These are phyloP conservation scores for Coemansia brasiliensis DNA, from an alignment of 192 early-diverging fungal genomes.

Conservation along the genomic window DNA sequence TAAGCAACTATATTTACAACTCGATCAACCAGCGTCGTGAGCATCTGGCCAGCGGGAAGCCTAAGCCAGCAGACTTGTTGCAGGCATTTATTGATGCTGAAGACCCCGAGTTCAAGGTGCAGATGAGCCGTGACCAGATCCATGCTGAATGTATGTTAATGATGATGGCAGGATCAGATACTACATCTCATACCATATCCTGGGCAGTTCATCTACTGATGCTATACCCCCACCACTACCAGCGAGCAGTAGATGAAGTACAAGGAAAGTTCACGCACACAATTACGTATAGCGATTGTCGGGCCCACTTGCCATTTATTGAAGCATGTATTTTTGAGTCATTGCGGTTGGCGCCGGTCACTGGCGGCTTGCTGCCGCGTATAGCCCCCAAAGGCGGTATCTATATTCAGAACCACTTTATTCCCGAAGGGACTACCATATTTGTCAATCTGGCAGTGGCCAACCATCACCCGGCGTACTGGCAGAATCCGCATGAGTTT, in stretches of 20 bases:
- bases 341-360: constrained; percentile 32
- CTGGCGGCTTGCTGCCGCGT: constrained; percentile 30
- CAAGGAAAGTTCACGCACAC: too few relatives aligned
- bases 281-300: constrained; percentile 27
- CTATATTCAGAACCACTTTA: constrained; percentile 17
- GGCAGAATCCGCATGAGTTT: constrained; percentile 25
- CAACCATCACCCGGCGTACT: constrained; percentile 30
- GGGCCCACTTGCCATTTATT: constrained; percentile 33
- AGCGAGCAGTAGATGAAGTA: constrained; percentile 24
- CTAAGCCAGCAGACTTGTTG: constrained; percentile 30
- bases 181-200: constrained; percentile 30
- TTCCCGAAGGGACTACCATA: constrained; percentile 20
- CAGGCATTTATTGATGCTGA: constrained; percentile 52
- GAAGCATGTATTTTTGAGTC: constrained; percentile 41
- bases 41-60: too few relatives aligned
- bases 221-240: constrained; percentile 27
- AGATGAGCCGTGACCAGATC: constrained; percentile 41
- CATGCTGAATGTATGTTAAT: constrained; percentile 43
- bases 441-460: constrained; percentile 29
- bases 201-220: constrained; percentile 36
- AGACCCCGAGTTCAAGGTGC: constrained; percentile 40
- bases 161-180: constrained; percentile 39
- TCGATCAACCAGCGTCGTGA: constrained; percentile 21
- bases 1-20: constrained; percentile 35
- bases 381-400: constrained; percentile 28